phyloP scores from a whole-genome alignment of 768 basidiomycete species.

The Leccinum olivaceopallidum region DNA sequence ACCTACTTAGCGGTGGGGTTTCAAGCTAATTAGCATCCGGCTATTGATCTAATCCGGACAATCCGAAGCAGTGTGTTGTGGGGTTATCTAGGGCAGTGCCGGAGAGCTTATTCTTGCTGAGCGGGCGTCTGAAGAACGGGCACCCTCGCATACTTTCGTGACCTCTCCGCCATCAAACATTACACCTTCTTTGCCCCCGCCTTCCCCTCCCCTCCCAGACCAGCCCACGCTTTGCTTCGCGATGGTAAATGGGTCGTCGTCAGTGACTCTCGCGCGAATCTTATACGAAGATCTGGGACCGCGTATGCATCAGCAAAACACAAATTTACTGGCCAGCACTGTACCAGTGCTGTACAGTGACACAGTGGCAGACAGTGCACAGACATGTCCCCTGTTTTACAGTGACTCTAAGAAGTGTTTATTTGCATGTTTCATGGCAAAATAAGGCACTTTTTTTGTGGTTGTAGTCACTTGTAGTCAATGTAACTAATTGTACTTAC shows the following conservation, averaged over 20 bases:
- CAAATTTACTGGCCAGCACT: too few relatives aligned
- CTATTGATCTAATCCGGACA: conserved; percentile 1
- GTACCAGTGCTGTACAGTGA: too few relatives aligned
- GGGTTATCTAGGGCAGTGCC: background rate
- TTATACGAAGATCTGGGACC: conserved; percentile 67
- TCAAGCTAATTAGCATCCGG: background rate
- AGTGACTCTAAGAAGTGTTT: too few relatives aligned
- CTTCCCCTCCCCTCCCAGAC: conserved; percentile 44
- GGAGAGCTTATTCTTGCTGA: background rate
- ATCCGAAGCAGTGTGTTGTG: background rate
- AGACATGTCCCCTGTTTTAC: too few relatives aligned
- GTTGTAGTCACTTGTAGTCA: too few relatives aligned
- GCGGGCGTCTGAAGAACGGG: conserved; percentile 34
- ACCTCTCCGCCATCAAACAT: conserved; percentile 87
- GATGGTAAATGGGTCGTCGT: conserved; percentile 65
- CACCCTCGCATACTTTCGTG: conserved; percentile 93
- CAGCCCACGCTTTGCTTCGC: conserved; percentile 56
- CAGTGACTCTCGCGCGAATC: conserved; percentile 56
- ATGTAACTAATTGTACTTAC: too few relatives aligned
- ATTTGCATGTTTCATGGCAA: too few relatives aligned
- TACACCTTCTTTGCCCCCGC: conserved; percentile 73
- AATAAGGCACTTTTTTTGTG: too few relatives aligned
- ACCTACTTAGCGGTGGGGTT: background rate
- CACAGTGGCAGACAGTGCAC: too few relatives aligned
- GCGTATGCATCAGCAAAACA: background rate